Evolutionary conservation across 1,284 basidiomycete species (phyloP).

Genomic region (Schizophyllum amplum): DNA sequence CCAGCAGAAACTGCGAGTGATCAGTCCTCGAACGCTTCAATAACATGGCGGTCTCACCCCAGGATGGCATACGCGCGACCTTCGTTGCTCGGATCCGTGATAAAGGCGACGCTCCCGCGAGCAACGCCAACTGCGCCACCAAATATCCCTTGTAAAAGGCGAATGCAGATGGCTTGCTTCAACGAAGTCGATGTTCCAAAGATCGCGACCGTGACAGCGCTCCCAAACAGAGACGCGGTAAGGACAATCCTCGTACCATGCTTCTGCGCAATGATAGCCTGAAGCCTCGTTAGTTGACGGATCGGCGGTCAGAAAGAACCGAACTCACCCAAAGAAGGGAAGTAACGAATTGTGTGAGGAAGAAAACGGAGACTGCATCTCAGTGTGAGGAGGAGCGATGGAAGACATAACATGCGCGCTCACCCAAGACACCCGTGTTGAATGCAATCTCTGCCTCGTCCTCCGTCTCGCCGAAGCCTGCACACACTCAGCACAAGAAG

Average conservation of each 20-base stretch:
- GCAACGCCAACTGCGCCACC: conserved; percentile 93
- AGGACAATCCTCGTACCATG: conserved; percentile 85
- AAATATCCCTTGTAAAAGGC: conserved; percentile 93
- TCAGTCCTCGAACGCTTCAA: conserved; percentile 2
- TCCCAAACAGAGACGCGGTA: conserved; percentile 78
- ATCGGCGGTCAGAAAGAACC: conserved; percentile 1
- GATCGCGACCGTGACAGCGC: conserved; percentile 66
- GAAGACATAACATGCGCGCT: conserved; percentile 12
- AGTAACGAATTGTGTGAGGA: conserved; percentile 86
- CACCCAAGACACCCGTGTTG: conserved; percentile 79
- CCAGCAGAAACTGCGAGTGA: conserved; percentile 71
- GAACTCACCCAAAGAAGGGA: conserved; percentile 75
- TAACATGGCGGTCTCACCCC: conserved; percentile 40
- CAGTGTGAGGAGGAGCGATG: conserved; percentile 9
- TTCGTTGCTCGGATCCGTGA: conserved; percentile 89
- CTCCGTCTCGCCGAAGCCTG: conserved; percentile 56
- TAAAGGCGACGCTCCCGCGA: conserved; percentile 78
- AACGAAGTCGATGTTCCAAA: conserved; percentile 85
- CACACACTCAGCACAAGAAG: neutral
- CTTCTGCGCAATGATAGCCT: conserved; percentile 91
- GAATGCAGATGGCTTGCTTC: conserved; percentile 78
- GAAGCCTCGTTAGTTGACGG: conserved; percentile 14
- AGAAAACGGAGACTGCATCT: conserved; percentile 63
- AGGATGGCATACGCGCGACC: conserved; percentile 90
- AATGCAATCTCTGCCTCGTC: conserved; percentile 76